Conservation (phyloP, 495 filamentous ascomycete species). For the Delitschia confertaspora region DNA sequence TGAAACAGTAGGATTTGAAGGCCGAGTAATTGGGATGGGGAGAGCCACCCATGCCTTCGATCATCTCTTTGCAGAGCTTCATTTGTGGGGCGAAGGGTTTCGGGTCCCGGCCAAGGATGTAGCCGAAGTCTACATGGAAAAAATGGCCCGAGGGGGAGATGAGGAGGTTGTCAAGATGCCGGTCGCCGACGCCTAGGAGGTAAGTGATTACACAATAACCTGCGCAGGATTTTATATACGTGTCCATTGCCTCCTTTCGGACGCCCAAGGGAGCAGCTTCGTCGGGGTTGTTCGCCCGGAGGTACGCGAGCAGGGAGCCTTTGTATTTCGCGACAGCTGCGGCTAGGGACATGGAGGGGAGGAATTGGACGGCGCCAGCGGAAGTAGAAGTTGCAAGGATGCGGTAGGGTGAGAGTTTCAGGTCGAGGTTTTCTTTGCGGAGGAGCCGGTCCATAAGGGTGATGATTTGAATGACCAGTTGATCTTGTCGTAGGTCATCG, state of each 20-base stretch:
- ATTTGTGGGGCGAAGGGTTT: slow-evolving; percentile 95
- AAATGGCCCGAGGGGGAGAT: slow-evolving; percentile 87
- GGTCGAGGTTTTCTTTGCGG: slow-evolving; percentile 91
- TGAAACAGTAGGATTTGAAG: slow-evolving; percentile 93
- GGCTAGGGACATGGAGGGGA: slow-evolving; percentile 75
- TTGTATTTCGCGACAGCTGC: slow-evolving; percentile 72
- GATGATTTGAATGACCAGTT: slow-evolving; percentile 96
- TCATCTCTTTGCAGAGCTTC: slow-evolving; percentile 97
- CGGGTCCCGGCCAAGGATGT: slow-evolving; percentile 92
- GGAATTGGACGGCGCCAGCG: slow-evolving; percentile 86
- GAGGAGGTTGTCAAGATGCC: slow-evolving; percentile 92
- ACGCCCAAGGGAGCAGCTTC: slow-evolving; percentile 73
- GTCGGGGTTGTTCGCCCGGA: slow-evolving; percentile 86
- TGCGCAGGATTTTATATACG: slow-evolving; percentile 89
- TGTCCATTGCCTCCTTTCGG: slow-evolving; percentile 87
- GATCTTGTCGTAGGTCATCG: slow-evolving; percentile 93
- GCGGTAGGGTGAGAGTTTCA: slow-evolving; percentile 90
- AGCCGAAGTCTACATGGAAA: slow-evolving; percentile 97
- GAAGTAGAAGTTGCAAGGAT: slow-evolving; percentile 86
- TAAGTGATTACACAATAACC: slow-evolving; percentile 99
- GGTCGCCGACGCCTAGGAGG: slow-evolving; percentile 93
- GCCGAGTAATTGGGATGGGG: slow-evolving; percentile 67
- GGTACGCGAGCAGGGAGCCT: slow-evolving; percentile 71
- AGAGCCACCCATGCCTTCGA: slow-evolving; percentile 91
- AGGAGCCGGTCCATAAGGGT: slow-evolving; percentile 95